These are phyloP conservation scores for Blastomyces gilchristii DNA, from an alignment of 2,329 filamentous ascomycete species.

Conservation along the genomic window DNA sequence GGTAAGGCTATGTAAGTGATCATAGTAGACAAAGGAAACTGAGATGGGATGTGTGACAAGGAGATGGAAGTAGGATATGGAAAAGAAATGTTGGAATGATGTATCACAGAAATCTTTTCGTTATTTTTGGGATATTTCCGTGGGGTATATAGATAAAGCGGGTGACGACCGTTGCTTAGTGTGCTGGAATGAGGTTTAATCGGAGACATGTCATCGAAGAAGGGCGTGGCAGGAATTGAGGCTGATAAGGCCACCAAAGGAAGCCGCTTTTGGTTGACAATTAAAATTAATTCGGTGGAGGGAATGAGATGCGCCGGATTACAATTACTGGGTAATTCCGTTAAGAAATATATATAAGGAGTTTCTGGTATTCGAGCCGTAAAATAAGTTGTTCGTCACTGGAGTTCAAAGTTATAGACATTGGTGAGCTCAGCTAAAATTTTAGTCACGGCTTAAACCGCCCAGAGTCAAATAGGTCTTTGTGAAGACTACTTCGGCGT, in stretches of 20 bases:
- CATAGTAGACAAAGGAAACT: neutral
- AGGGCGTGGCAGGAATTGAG: neutral
- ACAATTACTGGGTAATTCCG: neutral
- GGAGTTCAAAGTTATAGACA: neutral
- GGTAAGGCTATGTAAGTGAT: neutral
- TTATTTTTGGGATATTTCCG: neutral
- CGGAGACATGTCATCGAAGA: neutral
- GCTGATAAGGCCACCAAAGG: neutral
- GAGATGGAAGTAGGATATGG: neutral
- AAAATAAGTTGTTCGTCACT: neutral
- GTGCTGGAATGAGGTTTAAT: neutral
- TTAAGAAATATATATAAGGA: neutral
- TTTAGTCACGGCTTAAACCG: slow-evolving; percentile 4
- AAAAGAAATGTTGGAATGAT: too few species aligned
- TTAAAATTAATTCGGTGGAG: neutral
- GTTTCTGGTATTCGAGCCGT: neutral
- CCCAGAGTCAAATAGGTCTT: slow-evolving; percentile 10
- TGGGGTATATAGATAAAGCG: neutral
- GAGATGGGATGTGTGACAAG: neutral
- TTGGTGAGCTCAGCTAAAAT: neutral
- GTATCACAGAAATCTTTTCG: neutral
- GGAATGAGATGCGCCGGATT: neutral
- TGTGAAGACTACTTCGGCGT: slow-evolving; percentile 14
- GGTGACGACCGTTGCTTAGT: neutral
- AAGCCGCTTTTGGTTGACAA: neutral